Base-by-base conservation (phyloP, 441 rosid species). In the Syzygium syzygioides region DNA sequence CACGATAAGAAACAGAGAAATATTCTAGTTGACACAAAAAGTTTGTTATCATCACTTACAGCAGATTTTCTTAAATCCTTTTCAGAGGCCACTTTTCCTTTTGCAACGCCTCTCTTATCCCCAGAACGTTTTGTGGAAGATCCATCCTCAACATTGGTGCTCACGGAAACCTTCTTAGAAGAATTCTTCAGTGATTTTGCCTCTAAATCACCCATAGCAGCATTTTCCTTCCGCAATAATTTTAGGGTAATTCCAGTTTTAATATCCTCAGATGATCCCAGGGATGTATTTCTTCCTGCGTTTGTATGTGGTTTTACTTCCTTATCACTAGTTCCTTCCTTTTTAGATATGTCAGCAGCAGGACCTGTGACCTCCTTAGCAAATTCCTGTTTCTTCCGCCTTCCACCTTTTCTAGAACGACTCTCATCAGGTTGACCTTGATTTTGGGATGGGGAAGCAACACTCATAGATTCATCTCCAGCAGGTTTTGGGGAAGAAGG, bases 31-130 rank as follows among this genome's bases (percentile, higher is more conserved):
- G 60, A 64, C 48, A 83, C 88, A 85, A 85, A 83, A 80, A 95
- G 98, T 90, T 95, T 94, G 28, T 91, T 94, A 79, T 92, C 94
- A 91, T 94, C 98, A 89, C 94, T 93, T 20, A 93, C 89, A 9
- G 93, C 89, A 23, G 89, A 91, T 89, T 94, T 93, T 60, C 92
- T 50, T 62, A 86, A 30, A 89, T 90, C 94, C 92, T 91, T 94
- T 88, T 90, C 98, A 30, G 92, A 89, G 55, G 28, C 66, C 80
- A 64, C 53, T 79, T 41, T 79, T 45, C 94, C 95, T 90, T 91
- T 95, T 86, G 91, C 92, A 68, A 90, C 90, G 89, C 91, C 94
- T 88, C 91, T 96, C 95, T 95, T 96, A 87, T 94, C 95, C 88
- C 92, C 94, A 30, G 90, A 88, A 53, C 91, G 91, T 87, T 92